Conservation (phyloP, 345 rosid species). For the Aegle marmelos region DNA sequence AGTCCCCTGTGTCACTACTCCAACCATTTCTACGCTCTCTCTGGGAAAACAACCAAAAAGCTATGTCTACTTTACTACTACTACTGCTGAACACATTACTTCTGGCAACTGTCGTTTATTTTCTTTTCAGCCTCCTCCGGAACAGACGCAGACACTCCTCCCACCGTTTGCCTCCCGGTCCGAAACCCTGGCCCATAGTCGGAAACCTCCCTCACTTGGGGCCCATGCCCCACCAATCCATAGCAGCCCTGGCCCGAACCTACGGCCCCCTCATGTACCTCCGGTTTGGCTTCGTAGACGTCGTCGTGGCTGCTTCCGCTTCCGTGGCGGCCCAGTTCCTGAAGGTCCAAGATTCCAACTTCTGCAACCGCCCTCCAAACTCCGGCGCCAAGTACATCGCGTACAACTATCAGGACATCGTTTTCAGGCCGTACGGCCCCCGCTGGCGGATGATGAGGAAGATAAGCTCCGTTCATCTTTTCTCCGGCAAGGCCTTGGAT, state of each 20-base stretch:
- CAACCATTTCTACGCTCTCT: no score
- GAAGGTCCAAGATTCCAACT: conserved; percentile 72
- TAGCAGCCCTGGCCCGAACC: conserved; percentile 49
- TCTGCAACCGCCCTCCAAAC: conserved; percentile 87
- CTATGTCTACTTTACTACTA: neutral
- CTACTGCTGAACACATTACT: conserved; percentile 10
- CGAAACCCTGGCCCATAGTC: conserved; percentile 78
- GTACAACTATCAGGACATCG: conserved; percentile 87
- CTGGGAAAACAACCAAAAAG: neutral
- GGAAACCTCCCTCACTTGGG: conserved; percentile 94
- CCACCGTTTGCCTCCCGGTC: conserved; percentile 78
- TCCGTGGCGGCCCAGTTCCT: conserved; percentile 80
- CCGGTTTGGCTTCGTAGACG: conserved; percentile 67
- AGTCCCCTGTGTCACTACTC: no score
- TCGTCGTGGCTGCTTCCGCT: conserved; percentile 81
- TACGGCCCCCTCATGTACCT: conserved; percentile 86
- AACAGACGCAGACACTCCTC: neutral
- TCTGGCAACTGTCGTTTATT: conserved; percentile 21
- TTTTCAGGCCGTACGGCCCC: conserved; percentile 86
- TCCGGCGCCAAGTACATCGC: conserved; percentile 88
- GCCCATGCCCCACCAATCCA: conserved; percentile 62
- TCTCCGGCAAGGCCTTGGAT: conserved; percentile 86
- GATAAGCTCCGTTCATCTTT: conserved; percentile 75
- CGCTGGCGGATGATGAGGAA: conserved; percentile 88
- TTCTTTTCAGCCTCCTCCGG: conserved; percentile 24